Percentiles rank a stretch among this genome's conserved stretches.
phyloP scores from a whole-genome alignment of 176 grass and related monocot species.

The Oropetium thomaeum region DNA sequence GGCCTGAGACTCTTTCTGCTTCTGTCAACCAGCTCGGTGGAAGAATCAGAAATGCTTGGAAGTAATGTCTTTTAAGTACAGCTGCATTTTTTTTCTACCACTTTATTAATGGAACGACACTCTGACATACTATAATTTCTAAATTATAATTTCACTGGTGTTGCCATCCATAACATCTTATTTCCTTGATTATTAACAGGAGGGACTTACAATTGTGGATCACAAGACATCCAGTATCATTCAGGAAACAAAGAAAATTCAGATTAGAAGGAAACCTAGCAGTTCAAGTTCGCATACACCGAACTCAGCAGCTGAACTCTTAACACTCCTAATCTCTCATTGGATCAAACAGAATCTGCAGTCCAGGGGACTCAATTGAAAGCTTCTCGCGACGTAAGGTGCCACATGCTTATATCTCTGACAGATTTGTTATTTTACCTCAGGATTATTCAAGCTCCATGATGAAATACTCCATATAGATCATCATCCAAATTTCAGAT shows the following conservation, averaged over 20 bases:
- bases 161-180: neutral
- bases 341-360: conserved; percentile 6
- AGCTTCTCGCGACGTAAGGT: conserved; percentile 80
- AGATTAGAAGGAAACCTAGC: conserved; percentile 48
- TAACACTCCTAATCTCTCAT: conserved; percentile 20
- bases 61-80: conserved; percentile 41
- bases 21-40: conserved; percentile 89
- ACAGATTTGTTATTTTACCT: neutral
- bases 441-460: neutral
- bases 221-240: conserved; percentile 56
- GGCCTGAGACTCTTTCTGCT: conserved; percentile 71
- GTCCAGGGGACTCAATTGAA: conserved; percentile 42
- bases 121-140: neutral
- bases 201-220: conserved; percentile 47
- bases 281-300: conserved; percentile 20
- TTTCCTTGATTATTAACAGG: conserved; percentile 28
- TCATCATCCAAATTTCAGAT: neutral
- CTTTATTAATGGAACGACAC: neutral
- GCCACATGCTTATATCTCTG: conserved; percentile 40
- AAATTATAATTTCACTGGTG: neutral
- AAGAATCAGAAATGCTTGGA: conserved; percentile 83
- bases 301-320: conserved; percentile 15
- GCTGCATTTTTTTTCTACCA: neutral
- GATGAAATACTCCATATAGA: neutral
- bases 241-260: conserved; percentile 69